These are phyloP conservation scores for Micromonas pusilla DNA, from an alignment of 139 green algal species.

Conservation along the genomic window DNA sequence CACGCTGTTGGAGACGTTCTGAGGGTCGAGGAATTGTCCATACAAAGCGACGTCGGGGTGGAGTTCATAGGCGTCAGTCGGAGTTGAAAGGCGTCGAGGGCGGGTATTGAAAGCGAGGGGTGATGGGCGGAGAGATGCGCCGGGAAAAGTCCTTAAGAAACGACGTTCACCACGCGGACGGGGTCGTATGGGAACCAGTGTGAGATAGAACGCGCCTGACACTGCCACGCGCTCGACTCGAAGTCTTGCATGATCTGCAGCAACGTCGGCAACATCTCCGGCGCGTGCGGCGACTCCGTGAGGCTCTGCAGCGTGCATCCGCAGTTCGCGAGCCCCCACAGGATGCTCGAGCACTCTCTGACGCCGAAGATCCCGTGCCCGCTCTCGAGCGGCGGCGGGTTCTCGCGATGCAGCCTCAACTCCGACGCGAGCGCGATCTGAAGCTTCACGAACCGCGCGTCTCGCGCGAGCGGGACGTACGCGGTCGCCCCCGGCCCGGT, in stretches of 20 bases:
- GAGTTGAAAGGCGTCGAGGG: too few species aligned
- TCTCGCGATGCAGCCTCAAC: conserved; percentile 2
- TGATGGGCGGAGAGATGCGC: too few species aligned
- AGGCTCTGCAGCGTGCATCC: not conserved
- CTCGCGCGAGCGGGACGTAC: not conserved
- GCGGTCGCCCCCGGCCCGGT: not conserved
- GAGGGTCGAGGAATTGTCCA: conserved; percentile 9
- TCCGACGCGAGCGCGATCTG: not conserved
- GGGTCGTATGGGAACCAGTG: too few species aligned
- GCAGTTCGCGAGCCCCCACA: conserved; percentile 17
- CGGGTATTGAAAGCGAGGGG: too few species aligned
- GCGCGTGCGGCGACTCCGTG: not conserved
- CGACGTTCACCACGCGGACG: too few species aligned
- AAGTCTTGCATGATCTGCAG: too few species aligned
- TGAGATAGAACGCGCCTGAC: too few species aligned
- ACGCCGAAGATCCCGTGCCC: not conserved
- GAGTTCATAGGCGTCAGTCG: too few species aligned
- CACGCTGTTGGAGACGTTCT: conserved; percentile 47
- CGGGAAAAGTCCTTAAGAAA: too few species aligned
- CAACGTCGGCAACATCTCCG: not conserved
- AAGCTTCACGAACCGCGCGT: not conserved
- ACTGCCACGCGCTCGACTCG: too few species aligned
- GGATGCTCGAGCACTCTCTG: not conserved
- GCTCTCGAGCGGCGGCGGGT: not conserved
- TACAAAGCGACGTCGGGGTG: too few species aligned